Conservation (phyloP, 2,329 filamentous ascomycete genomes). For the Penicillium griseofulvum region DNA sequence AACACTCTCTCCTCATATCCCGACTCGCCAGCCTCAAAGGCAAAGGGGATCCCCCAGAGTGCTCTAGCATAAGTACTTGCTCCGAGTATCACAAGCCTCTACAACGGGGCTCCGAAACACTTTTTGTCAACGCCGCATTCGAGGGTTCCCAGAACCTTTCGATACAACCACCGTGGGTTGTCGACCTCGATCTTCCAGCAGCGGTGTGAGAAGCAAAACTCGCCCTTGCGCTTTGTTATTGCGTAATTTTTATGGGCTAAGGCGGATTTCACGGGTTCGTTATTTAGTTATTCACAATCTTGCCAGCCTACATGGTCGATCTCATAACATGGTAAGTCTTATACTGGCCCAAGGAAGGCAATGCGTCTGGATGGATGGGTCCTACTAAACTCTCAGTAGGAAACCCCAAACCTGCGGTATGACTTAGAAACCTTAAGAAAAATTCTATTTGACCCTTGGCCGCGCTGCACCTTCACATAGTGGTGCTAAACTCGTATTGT, state of each 20-base stretch:
- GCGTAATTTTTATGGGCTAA: neutral
- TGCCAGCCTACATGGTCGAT: no score
- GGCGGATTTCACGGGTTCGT: no score
- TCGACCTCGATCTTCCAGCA: slow-evolving; percentile 49
- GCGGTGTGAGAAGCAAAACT: neutral
- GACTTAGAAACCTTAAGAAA: no score
- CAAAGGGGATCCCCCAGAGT: slow-evolving; percentile 17
- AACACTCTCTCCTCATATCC: slow-evolving; percentile 37
- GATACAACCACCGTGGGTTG: slow-evolving; percentile 53
- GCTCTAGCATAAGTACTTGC: slow-evolving; percentile 43
- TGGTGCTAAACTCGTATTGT: no score
- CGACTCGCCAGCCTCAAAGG: slow-evolving; percentile 11
- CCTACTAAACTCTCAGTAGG: no score
- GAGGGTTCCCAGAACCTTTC: slow-evolving; percentile 35
- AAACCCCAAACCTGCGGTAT: no score
- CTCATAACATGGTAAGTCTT: no score
- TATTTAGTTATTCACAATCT: no score
- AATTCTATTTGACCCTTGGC: no score
- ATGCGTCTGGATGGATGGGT: no score
- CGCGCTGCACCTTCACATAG: no score
- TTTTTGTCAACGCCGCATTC: slow-evolving; percentile 62
- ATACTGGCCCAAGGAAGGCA: no score
- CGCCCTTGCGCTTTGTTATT: neutral
- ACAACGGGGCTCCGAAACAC: slow-evolving; percentile 48
- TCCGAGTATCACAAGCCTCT: slow-evolving; percentile 30